phyloP scores from a whole-genome alignment of 805 yeast species.

The Suhomyces sp. region DNA sequence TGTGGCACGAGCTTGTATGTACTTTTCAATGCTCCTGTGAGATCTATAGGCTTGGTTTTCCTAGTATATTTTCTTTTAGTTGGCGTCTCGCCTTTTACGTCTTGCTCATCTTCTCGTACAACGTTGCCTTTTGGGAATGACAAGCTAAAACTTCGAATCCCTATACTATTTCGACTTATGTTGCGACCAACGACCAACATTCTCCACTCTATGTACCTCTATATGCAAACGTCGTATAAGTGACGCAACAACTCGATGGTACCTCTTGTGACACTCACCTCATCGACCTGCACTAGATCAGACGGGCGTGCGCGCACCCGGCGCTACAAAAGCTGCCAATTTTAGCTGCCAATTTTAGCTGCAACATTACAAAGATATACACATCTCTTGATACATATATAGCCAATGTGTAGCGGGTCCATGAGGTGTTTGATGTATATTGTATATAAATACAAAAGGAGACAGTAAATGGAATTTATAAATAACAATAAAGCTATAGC shows the following conservation, averaged over 20 bases:
- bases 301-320: not conserved
- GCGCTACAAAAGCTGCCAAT: not conserved
- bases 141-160: not conserved
- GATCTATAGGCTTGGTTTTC: constrained; percentile 10
- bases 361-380: not conserved
- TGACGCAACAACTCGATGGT: not conserved
- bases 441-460: not conserved
- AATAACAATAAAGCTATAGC: too few relatives aligned
- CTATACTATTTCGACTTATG: not conserved
- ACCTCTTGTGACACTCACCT: not conserved
- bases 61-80: constrained; percentile 6
- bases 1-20: constrained; percentile 8
- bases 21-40: constrained; percentile 10
- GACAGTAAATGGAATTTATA: not conserved
- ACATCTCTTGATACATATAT: too few relatives aligned
- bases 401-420: too few relatives aligned
- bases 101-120: not conserved
- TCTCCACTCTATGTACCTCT: not conserved
- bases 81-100: not conserved
- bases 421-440: too few relatives aligned
- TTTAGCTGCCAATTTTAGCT: not conserved
- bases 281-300: not conserved
- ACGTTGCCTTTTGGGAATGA: not conserved
- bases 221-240: not conserved
- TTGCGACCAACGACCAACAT: not conserved